Evolutionary conservation across 2,329 filamentous ascomycete genomes (phyloP).

Genomic region (Fusarium avenaceum): DNA sequence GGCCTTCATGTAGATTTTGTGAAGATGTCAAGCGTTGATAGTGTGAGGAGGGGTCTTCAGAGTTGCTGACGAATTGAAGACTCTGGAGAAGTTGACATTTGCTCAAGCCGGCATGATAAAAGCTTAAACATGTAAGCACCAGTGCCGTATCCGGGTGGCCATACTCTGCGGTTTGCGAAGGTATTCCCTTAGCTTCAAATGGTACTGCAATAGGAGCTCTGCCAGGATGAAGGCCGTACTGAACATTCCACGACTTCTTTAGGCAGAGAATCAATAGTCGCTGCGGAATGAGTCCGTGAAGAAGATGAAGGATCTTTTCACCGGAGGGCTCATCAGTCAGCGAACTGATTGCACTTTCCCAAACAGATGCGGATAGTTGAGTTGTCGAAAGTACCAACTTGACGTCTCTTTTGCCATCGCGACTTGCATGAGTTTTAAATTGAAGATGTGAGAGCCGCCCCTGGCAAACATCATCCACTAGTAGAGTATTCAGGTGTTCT

Average conservation of each 20-base stretch:
- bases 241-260: slow-evolving; percentile 75
- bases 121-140: slow-evolving; percentile 73
- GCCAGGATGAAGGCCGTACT: slow-evolving; percentile 69
- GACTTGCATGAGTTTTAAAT: slow-evolving; percentile 4
- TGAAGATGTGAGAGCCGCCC: slow-evolving; percentile 42
- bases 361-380: neutral
- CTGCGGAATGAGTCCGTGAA: slow-evolving; percentile 73
- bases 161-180: slow-evolving; percentile 73
- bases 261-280: slow-evolving; percentile 69
- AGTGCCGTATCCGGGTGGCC: slow-evolving; percentile 77
- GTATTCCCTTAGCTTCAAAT: slow-evolving; percentile 74
- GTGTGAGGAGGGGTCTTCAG: slow-evolving; percentile 68
- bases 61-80: slow-evolving; percentile 65
- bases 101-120: slow-evolving; percentile 73
- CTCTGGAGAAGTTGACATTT: slow-evolving; percentile 62
- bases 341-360: neutral
- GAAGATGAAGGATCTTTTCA: slow-evolving; percentile 59
- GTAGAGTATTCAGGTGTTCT: slow-evolving; percentile 56
- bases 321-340: slow-evolving; percentile 56
- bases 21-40: slow-evolving; percentile 65
- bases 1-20: slow-evolving; percentile 59
- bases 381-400: slow-evolving; percentile 4
- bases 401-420: neutral
- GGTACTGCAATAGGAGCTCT: slow-evolving; percentile 75
- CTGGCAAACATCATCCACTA: slow-evolving; percentile 59